Evolutionary conservation across 257 asterid species (phyloP), one percentile per base, ranked within the genome.

Genomic region (Petrea volubilis): DNA sequence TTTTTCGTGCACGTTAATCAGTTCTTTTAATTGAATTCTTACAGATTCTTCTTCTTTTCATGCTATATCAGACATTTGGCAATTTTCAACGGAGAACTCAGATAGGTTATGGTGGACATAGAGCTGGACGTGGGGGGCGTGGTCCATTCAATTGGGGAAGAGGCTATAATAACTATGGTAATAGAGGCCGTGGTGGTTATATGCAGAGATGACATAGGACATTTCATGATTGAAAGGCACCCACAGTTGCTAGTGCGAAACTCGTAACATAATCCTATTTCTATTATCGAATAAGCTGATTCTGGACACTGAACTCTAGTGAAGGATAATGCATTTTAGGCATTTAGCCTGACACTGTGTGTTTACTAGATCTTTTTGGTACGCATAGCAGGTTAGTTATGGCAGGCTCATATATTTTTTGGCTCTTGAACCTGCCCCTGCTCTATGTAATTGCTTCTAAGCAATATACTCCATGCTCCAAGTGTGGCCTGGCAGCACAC

Each of bases 111-210:
- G 64, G 71, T 75, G 85, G 85, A 57, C 76, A 73, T 71, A 80
- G 87, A 73, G 80, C 71, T 51, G 82, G 90, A 44, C 79, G 71
- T 41, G 91, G 91, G 55, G 73, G 57, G 29, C 82, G 67, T 27
- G 80, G 80, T 61, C 82, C 78, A 28, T 77, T 67, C 77, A 69
- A 79, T 65, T 71, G 91, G 85, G 88, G 87, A 70, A 80, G 91
- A 78, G 96, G 86, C 1, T 38, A 12, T 25, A 73, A 83, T 61
- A 75, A 82, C 78, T 67, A 80, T 43, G 74, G 82, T 20, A 65
- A 81, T 33, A 79, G 88, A 77, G 90, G 83, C 9, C 88, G 78
- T 38, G 90, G 92, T 23, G 85, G 85, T 71, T 77, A 80, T 63
- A 71, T 14, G 24, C 69, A 73, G 73, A 79, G 84, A 72, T 75